Conservation (phyloP, 768 basidiomycete species). For the Clitopilus hobsonii region DNA sequence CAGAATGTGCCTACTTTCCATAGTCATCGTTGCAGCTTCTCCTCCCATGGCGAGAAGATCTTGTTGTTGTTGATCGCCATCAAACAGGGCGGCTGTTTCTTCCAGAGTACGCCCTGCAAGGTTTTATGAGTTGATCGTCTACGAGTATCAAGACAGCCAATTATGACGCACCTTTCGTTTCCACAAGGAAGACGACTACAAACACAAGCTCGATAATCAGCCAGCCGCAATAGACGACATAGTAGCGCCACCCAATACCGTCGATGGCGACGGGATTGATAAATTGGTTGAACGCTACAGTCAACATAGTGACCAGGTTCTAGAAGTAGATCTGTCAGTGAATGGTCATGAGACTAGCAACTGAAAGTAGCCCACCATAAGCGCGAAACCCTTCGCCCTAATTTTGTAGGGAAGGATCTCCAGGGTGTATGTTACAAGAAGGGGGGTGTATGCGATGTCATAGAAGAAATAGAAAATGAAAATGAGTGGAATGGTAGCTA, state of each 20-base stretch:
- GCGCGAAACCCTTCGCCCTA: slow-evolving; percentile 74
- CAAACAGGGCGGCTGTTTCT: slow-evolving; percentile 5
- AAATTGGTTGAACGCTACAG: slow-evolving; percentile 75
- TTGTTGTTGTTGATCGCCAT: slow-evolving; percentile 5
- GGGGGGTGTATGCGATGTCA: slow-evolving; percentile 74
- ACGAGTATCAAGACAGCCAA: not conserved
- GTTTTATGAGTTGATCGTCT: too few relatives aligned
- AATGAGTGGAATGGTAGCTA: slow-evolving; percentile 63
- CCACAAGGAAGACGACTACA: slow-evolving; percentile 49
- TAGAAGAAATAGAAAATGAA: slow-evolving; percentile 53
- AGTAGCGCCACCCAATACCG: slow-evolving; percentile 54
- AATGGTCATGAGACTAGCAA: slow-evolving; percentile 2
- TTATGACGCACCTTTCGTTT: slow-evolving; percentile 49
- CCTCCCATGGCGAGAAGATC: slow-evolving; percentile 7
- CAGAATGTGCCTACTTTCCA: slow-evolving; percentile 2
- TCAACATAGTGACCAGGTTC: slow-evolving; percentile 61
- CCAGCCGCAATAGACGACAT: slow-evolving; percentile 63
- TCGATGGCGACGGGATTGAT: slow-evolving; percentile 73
- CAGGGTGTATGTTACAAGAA: slow-evolving; percentile 56
- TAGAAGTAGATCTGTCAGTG: slow-evolving; percentile 17
- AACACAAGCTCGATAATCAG: slow-evolving; percentile 57
- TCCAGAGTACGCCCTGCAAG: slow-evolving; percentile 6
- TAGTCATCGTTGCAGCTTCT: slow-evolving; percentile 4
- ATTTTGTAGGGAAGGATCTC: slow-evolving; percentile 81
- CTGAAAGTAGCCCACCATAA: slow-evolving; percentile 44